Evolutionary conservation across 2,329 filamentous ascomycete species (phyloP).

Genomic region (Ampelomyces quisqualis): DNA sequence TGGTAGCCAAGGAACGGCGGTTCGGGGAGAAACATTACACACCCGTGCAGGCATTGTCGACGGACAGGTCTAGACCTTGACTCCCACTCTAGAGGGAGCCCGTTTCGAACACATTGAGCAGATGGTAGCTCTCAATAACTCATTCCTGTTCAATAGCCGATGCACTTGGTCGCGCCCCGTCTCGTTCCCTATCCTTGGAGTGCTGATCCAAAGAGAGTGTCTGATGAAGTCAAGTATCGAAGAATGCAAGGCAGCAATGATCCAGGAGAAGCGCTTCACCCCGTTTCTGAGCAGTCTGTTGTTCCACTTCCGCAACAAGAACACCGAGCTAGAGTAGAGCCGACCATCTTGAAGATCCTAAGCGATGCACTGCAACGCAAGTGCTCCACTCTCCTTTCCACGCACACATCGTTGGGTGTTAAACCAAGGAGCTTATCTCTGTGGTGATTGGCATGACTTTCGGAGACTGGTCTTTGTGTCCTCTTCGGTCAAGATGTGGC

Average conservation of each 20-base stretch:
- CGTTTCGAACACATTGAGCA: conserved; percentile 18
- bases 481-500: conserved; percentile 58
- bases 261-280: conserved; percentile 18
- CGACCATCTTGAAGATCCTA: conserved; percentile 29
- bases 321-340: conserved; percentile 12
- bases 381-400: conserved; percentile 15
- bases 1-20: no score
- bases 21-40: no score
- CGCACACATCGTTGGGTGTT: conserved; percentile 16
- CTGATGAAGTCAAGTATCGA: conserved; percentile 7
- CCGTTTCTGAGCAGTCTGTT: no score
- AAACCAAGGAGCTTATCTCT: conserved; percentile 59
- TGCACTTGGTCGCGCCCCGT: conserved; percentile 15
- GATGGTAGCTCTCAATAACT: conserved; percentile 7
- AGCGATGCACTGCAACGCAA: conserved; percentile 24
- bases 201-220: conserved; percentile 18
- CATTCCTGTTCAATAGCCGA: conserved; percentile 9
- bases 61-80: conserved; percentile 47
- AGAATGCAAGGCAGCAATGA: conserved; percentile 11
- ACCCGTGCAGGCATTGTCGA: no score
- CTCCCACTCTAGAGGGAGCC: conserved; percentile 46
- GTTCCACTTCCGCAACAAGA: conserved; percentile 1
- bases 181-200: conserved; percentile 7
- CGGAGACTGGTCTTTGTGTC: conserved; percentile 94
- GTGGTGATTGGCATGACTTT: conserved; percentile 79